Conservation (phyloP, 2,329 filamentous ascomycete genomes). For the Aspergillus intermedius region DNA sequence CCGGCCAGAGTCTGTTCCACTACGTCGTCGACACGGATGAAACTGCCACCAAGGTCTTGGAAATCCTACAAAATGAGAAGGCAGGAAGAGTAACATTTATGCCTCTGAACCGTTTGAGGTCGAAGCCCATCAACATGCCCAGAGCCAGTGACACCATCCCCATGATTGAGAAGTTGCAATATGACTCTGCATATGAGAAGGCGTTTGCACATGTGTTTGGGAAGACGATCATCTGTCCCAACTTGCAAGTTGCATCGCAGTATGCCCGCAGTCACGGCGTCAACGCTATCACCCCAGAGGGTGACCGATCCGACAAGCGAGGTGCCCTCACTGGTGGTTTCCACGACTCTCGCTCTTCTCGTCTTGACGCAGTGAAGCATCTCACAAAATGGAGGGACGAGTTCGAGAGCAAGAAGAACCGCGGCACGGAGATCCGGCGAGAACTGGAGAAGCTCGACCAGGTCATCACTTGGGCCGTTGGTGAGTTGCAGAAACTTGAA, state of each 20-base stretch:
- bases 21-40: slow-evolving; percentile 90
- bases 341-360: slow-evolving; percentile 77
- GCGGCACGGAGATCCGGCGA: slow-evolving; percentile 59
- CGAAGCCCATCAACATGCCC: slow-evolving; percentile 67
- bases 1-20: slow-evolving; percentile 87
- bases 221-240: slow-evolving; percentile 89
- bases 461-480: slow-evolving; percentile 78
- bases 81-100: slow-evolving; percentile 91
- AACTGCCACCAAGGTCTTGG: slow-evolving; percentile 75
- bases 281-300: slow-evolving; percentile 88
- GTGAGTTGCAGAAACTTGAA: slow-evolving; percentile 74
- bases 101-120: slow-evolving; percentile 75
- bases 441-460: slow-evolving; percentile 77
- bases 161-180: slow-evolving; percentile 77
- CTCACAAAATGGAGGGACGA: slow-evolving; percentile 69
- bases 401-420: slow-evolving; percentile 60
- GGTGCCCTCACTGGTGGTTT: slow-evolving; percentile 94
- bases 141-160: slow-evolving; percentile 81
- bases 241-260: slow-evolving; percentile 76
- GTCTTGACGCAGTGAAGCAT: slow-evolving; percentile 74
- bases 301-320: slow-evolving; percentile 89
- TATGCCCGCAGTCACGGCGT: slow-evolving; percentile 89
- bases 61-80: slow-evolving; percentile 69
- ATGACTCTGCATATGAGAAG: slow-evolving; percentile 67
- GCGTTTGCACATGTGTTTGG: slow-evolving; percentile 95